These are phyloP conservation scores for Neckera pumila DNA, from an alignment of 225 moss, liverwort and hornwort species.

Conservation along the genomic window DNA sequence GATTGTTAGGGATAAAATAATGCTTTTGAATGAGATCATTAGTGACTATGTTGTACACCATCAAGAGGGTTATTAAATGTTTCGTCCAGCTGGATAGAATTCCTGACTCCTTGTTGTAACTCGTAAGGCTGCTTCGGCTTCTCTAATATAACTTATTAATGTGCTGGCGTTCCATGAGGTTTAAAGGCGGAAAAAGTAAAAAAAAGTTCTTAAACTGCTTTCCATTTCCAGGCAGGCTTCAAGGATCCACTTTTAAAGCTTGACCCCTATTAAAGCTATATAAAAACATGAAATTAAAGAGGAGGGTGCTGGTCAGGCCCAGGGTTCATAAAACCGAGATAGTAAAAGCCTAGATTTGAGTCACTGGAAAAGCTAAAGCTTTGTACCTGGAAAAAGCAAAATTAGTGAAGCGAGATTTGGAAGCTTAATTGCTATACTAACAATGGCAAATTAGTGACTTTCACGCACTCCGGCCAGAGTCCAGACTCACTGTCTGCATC, in stretches of 20 bases:
- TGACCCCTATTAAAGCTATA: background rate
- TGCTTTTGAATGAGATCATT: background rate
- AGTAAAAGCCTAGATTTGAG: slow-evolving; percentile 13
- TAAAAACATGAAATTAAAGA: background rate
- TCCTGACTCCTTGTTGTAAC: background rate
- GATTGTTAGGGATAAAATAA: too few relatives aligned
- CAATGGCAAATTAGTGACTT: background rate
- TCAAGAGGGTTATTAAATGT: background rate
- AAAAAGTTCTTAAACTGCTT: background rate
- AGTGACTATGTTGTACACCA: background rate
- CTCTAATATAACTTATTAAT: background rate
- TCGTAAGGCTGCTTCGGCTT: background rate
- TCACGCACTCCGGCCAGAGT: background rate
- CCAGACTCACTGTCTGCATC: background rate
- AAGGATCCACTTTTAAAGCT: background rate
- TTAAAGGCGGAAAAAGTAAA: background rate
- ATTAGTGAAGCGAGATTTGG: background rate
- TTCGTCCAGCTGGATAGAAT: background rate
- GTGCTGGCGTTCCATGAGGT: background rate
- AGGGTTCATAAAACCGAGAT: background rate
- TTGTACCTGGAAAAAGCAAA: background rate
- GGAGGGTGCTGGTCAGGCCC: background rate
- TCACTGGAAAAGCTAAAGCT: background rate
- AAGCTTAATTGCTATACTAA: background rate
- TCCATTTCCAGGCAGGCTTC: background rate